phyloP scores from a whole-genome alignment of 768 basidiomycete genomes.

The Piloderma croceum region DNA sequence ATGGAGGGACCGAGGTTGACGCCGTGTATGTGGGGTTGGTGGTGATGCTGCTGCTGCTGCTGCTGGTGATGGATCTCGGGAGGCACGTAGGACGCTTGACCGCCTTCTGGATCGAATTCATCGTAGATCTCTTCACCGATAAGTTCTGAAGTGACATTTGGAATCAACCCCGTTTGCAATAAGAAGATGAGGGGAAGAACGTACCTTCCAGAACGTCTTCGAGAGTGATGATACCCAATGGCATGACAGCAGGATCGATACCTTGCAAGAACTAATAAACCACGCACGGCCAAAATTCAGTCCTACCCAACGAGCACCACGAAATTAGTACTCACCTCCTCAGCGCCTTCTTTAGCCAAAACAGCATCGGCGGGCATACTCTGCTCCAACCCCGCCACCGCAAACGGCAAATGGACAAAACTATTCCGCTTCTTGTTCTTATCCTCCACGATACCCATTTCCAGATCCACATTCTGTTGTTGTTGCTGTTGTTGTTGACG shows the following conservation, averaged over 20 bases:
- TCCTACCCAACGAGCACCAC: background rate
- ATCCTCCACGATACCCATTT: conserved; percentile 16
- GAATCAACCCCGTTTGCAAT: conserved; percentile 1
- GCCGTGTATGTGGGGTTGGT: conserved; percentile 13
- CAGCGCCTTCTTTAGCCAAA: conserved; percentile 64
- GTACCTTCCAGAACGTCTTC: conserved; percentile 89
- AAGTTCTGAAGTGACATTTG: conserved; percentile 46
- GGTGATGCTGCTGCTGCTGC: conserved; percentile 21
- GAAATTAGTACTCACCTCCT: conserved; percentile 47
- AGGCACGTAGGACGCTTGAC: conserved; percentile 44
- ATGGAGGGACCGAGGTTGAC: conserved; percentile 28
- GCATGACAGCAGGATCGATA: conserved; percentile 77
- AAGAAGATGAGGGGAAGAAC: conserved; percentile 1
- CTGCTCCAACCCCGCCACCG: conserved; percentile 57
- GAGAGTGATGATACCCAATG: conserved; percentile 86
- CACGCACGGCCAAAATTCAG: no score
- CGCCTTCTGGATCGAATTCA: conserved; percentile 79
- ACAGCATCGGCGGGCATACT: conserved; percentile 88
- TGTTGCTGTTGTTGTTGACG: no score
- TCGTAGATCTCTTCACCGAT: conserved; percentile 93
- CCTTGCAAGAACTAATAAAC: conserved; percentile 66
- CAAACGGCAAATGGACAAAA: conserved; percentile 14
- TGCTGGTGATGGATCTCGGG: conserved; percentile 16
- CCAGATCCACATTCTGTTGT: conserved; percentile 22
- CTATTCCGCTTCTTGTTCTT: conserved; percentile 18